A percentile compares a stretch with the other conserved stretches of the same genome.
Conservation (phyloP, 179 eudicot species). For the Silene vulgaris region DNA sequence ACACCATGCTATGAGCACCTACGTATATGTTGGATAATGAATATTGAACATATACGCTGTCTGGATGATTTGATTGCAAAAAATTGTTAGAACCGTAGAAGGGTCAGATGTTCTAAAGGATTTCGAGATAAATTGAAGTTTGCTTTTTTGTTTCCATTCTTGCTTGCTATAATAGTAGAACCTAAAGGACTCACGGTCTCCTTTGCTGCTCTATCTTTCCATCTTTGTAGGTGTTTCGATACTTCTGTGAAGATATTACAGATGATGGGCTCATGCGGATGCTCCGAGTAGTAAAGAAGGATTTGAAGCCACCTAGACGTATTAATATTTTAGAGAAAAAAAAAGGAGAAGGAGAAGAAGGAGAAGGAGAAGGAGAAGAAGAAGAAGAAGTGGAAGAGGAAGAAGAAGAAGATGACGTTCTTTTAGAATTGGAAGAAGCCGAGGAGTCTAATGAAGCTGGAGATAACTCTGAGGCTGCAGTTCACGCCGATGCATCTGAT, state of each 20-base stretch:
- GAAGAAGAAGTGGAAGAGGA: slow-evolving; percentile 32
- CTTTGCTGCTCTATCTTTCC: not conserved
- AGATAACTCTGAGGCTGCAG: slow-evolving; percentile 48
- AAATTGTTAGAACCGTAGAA: not conserved
- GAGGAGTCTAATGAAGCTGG: slow-evolving; percentile 79
- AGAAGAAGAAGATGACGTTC: slow-evolving; percentile 52
- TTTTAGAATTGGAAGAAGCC: slow-evolving; percentile 69
- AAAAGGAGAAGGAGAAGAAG: too few relatives aligned
- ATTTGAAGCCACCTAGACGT: slow-evolving; percentile 83
- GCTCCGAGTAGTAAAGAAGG: slow-evolving; percentile 87
- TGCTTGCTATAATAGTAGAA: not conserved
- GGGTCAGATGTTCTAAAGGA: not conserved
- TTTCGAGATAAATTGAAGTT: not conserved
- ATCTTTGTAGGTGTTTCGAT: slow-evolving; percentile 64
- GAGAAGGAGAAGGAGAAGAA: too few relatives aligned
- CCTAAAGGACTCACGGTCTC: not conserved
- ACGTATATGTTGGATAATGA: not conserved
- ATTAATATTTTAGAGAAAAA: slow-evolving; percentile 23
- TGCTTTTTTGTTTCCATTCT: not conserved
- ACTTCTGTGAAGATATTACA: slow-evolving; percentile 60
- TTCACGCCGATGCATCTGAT: slow-evolving; percentile 27
- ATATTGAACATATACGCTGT: not conserved
- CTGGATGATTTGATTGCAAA: not conserved
- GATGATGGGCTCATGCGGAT: slow-evolving; percentile 78
- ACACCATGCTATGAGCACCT: not conserved